Evolutionary conservation across 108 stramenopile species (phyloP), one percentile per base, ranked within the genome.

Genomic region (Aurantiochytrium sp.): DNA sequence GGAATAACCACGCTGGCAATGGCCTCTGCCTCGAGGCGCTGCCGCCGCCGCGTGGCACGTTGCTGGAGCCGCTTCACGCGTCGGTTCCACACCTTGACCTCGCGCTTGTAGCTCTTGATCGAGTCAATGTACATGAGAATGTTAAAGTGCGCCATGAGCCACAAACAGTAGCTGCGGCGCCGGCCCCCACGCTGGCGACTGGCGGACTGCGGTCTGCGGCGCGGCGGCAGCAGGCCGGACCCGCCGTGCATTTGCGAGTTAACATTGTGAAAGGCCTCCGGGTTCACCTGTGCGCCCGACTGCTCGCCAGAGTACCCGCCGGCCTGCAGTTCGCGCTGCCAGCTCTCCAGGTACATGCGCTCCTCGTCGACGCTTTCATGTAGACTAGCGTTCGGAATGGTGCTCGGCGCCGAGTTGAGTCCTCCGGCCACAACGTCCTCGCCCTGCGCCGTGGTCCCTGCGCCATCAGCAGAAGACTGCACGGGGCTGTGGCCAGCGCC

Each of bases 51-150:
- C 73, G 6, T 30, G 21, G 73, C 73, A 21, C 45, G 39, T 37
- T 39, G 1, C 73, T 81, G 73, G 10, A 81, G 30, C 12, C 73
- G 73, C 2, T 81, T 81, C 24, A 81, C 73, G 32, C 73, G 73
- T 12, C 73, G 73, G 24, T 81, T 81, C 73, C 73, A 81, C 21
- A 81, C 45, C 42, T 48, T 81, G n/a, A 81, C 19, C 24, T 81
- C 73, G 27, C 45, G 39, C 45, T 81, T 48, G 73, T 81, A 81
- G 42, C 24, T 27, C 24, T 48, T 48, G 39, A 81, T 81, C 24
- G 73, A 41, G 45, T 81, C 73, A 81, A 81, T 48, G 45, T 48
- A 81, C 73, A 81, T 81, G 73, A 6, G 32, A 37, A 81, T 21
- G 24, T 81, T 81, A 48, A 81, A 48, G 19, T 48, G 39, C 6